Evolutionary conservation across 768 basidiomycete species (phyloP).

Genomic region (Neoboletus magnificus): DNA sequence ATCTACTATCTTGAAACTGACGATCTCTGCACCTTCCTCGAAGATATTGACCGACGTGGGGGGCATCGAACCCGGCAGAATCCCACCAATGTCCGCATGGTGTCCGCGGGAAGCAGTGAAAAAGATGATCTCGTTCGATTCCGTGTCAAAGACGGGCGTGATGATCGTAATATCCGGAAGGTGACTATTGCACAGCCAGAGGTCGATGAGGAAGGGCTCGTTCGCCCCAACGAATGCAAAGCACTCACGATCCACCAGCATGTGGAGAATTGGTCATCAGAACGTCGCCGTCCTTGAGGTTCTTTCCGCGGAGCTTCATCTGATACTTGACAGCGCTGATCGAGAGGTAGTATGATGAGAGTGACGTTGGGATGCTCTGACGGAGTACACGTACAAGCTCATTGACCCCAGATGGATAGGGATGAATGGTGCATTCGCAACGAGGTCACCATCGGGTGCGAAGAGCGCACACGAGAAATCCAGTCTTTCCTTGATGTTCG

Average conservation of each 20-base stretch:
- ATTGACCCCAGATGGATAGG: slow-evolving; percentile 82
- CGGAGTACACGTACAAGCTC: slow-evolving; percentile 69
- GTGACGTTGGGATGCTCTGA: neutral
- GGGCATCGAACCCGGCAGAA: slow-evolving; percentile 93
- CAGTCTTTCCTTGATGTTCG: slow-evolving; percentile 93
- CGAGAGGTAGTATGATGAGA: neutral
- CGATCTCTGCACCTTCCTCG: slow-evolving; percentile 91
- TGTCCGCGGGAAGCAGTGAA: slow-evolving; percentile 93
- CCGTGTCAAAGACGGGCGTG: slow-evolving; percentile 79
- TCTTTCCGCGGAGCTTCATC: slow-evolving; percentile 69
- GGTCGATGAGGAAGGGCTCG: neutral
- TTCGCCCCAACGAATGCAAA: slow-evolving; percentile 5
- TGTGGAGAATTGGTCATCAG: slow-evolving; percentile 89
- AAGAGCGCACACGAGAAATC: slow-evolving; percentile 96
- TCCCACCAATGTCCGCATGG: slow-evolving; percentile 92
- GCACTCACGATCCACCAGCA: slow-evolving; percentile 80
- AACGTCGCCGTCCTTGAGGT: slow-evolving; percentile 86
- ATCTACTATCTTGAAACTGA: slow-evolving; percentile 88
- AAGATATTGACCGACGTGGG: slow-evolving; percentile 88
- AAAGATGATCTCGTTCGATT: slow-evolving; percentile 73
- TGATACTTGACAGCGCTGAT: slow-evolving; percentile 83
- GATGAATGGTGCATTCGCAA: slow-evolving; percentile 92
- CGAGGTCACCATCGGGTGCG: slow-evolving; percentile 89
- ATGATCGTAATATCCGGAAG: slow-evolving; percentile 91
- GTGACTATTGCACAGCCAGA: slow-evolving; percentile 40